phyloP scores from a whole-genome alignment of 805 yeast genomes.

The Saturnispora sekii region DNA sequence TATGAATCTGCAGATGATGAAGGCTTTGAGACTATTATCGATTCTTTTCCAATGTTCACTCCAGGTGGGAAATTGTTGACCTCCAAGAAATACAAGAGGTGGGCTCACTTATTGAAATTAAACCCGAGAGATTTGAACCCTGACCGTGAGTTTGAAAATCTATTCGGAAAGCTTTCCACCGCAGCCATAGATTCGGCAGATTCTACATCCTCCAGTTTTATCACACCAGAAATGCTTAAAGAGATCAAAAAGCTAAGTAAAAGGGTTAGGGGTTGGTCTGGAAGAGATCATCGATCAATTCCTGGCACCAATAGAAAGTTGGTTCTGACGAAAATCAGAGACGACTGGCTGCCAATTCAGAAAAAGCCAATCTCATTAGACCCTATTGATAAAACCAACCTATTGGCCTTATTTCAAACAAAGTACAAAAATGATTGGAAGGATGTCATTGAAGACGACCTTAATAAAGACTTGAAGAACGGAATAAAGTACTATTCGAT shows the following conservation, averaged over 20 bases:
- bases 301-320: constrained; percentile 70
- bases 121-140: constrained; percentile 54
- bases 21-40: constrained; percentile 19
- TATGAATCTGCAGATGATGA: constrained; percentile 28
- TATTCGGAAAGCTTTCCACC: constrained; percentile 63
- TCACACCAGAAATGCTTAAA: constrained; percentile 57
- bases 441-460: constrained; percentile 37
- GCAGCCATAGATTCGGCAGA: constrained; percentile 69
- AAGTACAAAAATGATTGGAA: constrained; percentile 35
- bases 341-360: constrained; percentile 70
- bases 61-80: constrained; percentile 35
- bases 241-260: constrained; percentile 51
- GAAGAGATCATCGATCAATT: constrained; percentile 58
- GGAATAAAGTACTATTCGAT: constrained; percentile 54
- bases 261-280: constrained; percentile 77
- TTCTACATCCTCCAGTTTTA: constrained; percentile 58
- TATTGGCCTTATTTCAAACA: constrained; percentile 28
- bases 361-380: constrained; percentile 55
- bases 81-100: constrained; percentile 31
- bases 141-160: constrained; percentile 58
- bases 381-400: constrained; percentile 33
- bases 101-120: constrained; percentile 34
- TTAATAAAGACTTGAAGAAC: constrained; percentile 27
- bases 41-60: constrained; percentile 18
- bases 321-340: constrained; percentile 59